Percentiles rank a stretch among this genome's conserved stretches.
phyloP scores from a whole-genome alignment of 306 rosid genomes.

The Aeschynomene evenia region DNA sequence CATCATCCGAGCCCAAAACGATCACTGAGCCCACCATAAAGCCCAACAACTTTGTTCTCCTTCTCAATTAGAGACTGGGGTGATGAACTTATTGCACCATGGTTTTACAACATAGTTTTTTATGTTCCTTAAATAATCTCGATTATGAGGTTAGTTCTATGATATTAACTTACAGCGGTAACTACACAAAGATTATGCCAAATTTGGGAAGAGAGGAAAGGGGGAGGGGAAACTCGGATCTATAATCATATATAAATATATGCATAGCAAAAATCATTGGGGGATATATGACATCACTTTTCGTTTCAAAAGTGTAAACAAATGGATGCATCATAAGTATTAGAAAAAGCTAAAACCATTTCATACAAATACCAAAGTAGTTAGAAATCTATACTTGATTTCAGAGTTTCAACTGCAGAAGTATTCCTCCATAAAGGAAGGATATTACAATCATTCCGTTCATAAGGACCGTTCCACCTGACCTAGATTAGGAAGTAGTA shows the following conservation, averaged over 20 bases:
- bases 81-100: too few species aligned
- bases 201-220: too few species aligned
- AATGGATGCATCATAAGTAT: not conserved
- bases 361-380: not conserved
- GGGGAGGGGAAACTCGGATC: too few species aligned
- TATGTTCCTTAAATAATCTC: too few species aligned
- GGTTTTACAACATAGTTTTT: too few species aligned
- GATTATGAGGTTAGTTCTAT: too few species aligned
- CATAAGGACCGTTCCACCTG: conserved; percentile 24
- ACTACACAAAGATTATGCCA: not conserved
- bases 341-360: not conserved
- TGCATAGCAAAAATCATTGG: too few species aligned
- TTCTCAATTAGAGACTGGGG: too few species aligned
- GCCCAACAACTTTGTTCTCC: too few species aligned
- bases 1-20: too few species aligned
- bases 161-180: not conserved
- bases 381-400: not conserved
- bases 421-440: conserved; percentile 9
- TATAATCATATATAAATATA: not conserved
- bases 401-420: conserved; percentile 23
- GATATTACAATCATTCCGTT: conserved; percentile 14
- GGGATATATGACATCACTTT: not conserved
- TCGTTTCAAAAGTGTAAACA: not conserved
- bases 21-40: too few species aligned
- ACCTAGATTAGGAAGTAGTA: conserved; percentile 24